Evolutionary conservation across 768 basidiomycete species (phyloP).

Genomic region (Obba rivulosa): DNA sequence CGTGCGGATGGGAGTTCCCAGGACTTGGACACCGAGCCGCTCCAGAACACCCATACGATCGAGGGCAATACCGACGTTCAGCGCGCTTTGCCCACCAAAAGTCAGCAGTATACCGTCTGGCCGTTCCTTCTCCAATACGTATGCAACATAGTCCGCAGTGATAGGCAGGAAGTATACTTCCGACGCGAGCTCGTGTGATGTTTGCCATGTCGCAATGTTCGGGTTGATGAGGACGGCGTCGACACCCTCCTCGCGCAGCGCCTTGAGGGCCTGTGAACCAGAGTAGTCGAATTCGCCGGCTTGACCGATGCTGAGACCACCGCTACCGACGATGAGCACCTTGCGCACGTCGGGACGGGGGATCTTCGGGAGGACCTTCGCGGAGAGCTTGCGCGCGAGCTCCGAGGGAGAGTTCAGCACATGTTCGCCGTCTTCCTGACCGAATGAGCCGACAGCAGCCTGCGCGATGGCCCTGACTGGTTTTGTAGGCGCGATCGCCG

Average conservation of each 20-base stretch:
- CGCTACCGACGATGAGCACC: constrained; percentile 93
- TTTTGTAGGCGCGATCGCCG: constrained; percentile 38
- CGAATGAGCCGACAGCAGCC: constrained; percentile 69
- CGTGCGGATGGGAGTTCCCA: constrained; percentile 93
- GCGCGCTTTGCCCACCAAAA: constrained; percentile 95
- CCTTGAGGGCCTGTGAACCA: constrained; percentile 97
- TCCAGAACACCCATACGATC: constrained; percentile 97
- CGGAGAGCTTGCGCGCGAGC: constrained; percentile 88
- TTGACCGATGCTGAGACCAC: constrained; percentile 95
- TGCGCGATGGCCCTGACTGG: constrained; percentile 63
- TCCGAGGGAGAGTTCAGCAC: constrained; percentile 93
- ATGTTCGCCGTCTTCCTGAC: constrained; percentile 42
- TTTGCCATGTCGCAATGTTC: constrained; percentile 99
- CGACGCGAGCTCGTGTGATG: constrained; percentile 92
- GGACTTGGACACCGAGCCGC: constrained; percentile 84
- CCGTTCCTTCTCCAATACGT: constrained; percentile 96
- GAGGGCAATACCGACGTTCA: constrained; percentile 95
- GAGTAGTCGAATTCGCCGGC: constrained; percentile 99
- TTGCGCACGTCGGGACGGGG: constrained; percentile 89
- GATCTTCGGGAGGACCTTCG: constrained; percentile 88
- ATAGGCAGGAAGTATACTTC: constrained; percentile 98
- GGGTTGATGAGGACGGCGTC: constrained; percentile 95
- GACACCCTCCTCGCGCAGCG: constrained; percentile 92
- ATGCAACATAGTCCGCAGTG: constrained; percentile 96
- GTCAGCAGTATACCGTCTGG: constrained; percentile 97